A percentile compares a stretch with the other conserved stretches of the same genome.
phyloP scores from a whole-genome alignment of 116 monocot species.

The Trichopus zeylanicus region DNA sequence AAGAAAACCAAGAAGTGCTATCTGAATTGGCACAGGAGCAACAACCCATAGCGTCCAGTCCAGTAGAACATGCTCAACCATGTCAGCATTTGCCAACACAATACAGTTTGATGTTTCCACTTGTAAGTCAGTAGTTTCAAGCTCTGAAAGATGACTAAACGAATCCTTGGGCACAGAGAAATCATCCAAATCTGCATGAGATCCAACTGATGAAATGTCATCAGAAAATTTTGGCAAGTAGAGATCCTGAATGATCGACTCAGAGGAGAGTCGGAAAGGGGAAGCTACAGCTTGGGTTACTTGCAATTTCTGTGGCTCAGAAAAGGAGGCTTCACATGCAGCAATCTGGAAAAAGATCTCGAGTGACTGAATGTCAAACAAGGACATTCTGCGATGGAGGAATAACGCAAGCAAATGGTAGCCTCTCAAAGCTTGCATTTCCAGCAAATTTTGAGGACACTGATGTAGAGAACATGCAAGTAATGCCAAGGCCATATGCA shows the following conservation, averaged over 20 bases:
- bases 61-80: conserved; percentile 97
- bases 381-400: conserved; percentile 78
- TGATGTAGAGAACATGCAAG: conserved; percentile 93
- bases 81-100: conserved; percentile 93
- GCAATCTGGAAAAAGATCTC: conserved; percentile 97
- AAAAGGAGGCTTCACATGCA: conserved; percentile 91
- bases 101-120: conserved; percentile 68
- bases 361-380: conserved; percentile 96
- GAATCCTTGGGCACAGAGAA: conserved; percentile 81
- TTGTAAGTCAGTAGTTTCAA: conserved; percentile 59
- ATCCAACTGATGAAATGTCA: conserved; percentile 76
- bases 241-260: conserved; percentile 63
- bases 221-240: conserved; percentile 69
- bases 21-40: conserved; percentile 94
- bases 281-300: conserved; percentile 28
- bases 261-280: conserved; percentile 36
- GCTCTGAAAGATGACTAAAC: conserved; percentile 78
- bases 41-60: conserved; percentile 99
- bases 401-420: conserved; percentile 98
- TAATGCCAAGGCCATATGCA: conserved; percentile 79
- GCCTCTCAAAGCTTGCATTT: conserved; percentile 93
- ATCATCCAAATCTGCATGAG: conserved; percentile 83
- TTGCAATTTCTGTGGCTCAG: conserved; percentile 56
- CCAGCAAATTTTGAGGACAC: conserved; percentile 73
- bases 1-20: conserved; percentile 90